Base-by-base conservation (phyloP, 768 basidiomycete genomes). In the Lactarius hatsudake region DNA sequence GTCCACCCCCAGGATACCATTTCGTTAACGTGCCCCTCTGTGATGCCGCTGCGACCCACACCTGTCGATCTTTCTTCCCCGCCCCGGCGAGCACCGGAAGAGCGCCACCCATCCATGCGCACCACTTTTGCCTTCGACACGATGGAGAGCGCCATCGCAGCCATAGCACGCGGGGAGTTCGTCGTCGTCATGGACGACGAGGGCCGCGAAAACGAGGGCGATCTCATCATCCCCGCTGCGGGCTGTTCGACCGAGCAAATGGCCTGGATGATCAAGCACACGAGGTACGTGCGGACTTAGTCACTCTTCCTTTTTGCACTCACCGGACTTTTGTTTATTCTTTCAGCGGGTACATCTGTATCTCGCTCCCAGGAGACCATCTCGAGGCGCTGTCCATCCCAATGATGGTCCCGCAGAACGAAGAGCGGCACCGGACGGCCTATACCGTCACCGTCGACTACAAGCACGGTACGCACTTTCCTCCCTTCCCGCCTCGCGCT, bases 131-230 rank as follows among this genome's bases (percentile, higher is more conserved):
- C 83, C 0, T 96, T 98, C 72, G 94, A 98, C 73, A 66, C 86
- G 0, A 86, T 98, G 69, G 86, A 91, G 66, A 88, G 87, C 18
- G 93, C 96, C 0, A 76, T 98, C 32, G 83, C 77, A 6, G 90
- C 91, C 3, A 91, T 94, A 74, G 80, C 79, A 2, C 81, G 81
- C 5, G 96, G 96, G 1, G 93, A 96, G 74, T 95, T 98, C 71
- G 82, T 99, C 63, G 92, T 99, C 1, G 97, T 98, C 7, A 94
- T 98, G 90, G 97, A 99, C 76, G 96, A 98, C 77, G 93, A 97
- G 78, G 82, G 83, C 70, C 82, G 97, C 67, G 97, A 99, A 79
- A 99, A 99, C 75, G 97, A 99, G 75, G 96, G 97, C 2, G 97
- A 99, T 77, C 79, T 99, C 65, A 94, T 98, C 74, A 90, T 94